Conservation (phyloP, 129 eudicot genomes). For the Apium graveolens region DNA sequence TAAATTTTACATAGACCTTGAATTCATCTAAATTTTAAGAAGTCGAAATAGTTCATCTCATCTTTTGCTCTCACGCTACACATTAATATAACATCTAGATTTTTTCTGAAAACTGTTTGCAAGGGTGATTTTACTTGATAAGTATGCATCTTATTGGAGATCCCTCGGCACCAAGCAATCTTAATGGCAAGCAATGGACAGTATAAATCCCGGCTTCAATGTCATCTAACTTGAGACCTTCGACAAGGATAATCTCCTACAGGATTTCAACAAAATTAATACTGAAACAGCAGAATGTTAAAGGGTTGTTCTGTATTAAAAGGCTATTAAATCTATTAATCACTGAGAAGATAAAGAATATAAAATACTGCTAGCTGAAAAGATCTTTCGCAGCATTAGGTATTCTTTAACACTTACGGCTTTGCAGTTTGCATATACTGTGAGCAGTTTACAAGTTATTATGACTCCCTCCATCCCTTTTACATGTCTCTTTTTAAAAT, state of each 20-base stretch:
- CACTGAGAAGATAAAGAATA: not conserved
- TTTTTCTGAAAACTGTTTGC: not conserved
- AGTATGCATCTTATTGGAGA: conserved; percentile 81
- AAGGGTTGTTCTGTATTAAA: not conserved
- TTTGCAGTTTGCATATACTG: not conserved
- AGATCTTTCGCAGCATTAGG: not conserved
- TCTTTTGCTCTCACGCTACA: not conserved
- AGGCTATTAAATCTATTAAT: not conserved
- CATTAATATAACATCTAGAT: not conserved
- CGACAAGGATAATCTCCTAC: conserved; percentile 74
- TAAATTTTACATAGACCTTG: too few relatives aligned
- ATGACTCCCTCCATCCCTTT: too few relatives aligned
- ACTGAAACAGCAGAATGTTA: not conserved
- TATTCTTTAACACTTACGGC: not conserved
- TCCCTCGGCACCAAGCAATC: conserved; percentile 80
- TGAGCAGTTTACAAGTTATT: too few relatives aligned
- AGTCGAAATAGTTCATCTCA: not conserved
- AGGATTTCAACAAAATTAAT: not conserved
- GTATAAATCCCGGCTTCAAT: conserved; percentile 47
- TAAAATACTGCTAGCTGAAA: not conserved
- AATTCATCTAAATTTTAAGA: too few relatives aligned
- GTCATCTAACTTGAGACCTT: conserved; percentile 66
- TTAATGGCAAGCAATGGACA: conserved; percentile 71
- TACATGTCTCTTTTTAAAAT: too few relatives aligned
- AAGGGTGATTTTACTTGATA: conserved; percentile 30